A percentile compares a stretch with the other conserved stretches of the same genome.
phyloP scores from a whole-genome alignment of 129 eudicot species.

The Flaveria ramosissima region DNA sequence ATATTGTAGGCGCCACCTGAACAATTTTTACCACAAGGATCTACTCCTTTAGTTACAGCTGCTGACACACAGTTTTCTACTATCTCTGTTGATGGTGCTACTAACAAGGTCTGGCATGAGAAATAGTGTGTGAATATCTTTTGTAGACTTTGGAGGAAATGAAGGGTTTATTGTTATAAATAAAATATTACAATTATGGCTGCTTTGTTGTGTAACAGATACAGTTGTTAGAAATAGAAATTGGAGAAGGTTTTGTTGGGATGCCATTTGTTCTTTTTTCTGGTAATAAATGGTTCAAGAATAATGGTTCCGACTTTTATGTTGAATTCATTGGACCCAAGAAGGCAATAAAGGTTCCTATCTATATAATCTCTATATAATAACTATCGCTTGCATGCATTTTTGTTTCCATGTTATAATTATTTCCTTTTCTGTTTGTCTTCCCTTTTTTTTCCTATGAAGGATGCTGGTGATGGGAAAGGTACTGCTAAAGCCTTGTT shows the following conservation, averaged over 20 bases:
- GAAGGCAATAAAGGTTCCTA: conserved; percentile 55
- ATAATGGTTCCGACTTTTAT: conserved; percentile 83
- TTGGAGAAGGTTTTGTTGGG: conserved; percentile 75
- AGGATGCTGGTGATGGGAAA: conserved; percentile 75
- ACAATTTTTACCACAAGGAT: conserved; percentile 63
- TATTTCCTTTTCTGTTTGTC: background rate
- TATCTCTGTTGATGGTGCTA: conserved; percentile 45
- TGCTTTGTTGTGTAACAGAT: conserved; percentile 45
- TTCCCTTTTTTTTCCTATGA: conserved; percentile 7
- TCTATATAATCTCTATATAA: background rate
- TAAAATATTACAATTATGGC: conserved; percentile 9
- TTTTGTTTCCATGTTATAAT: conserved; percentile 8
- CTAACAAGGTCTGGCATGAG: conserved; percentile 50
- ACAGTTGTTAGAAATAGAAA: conserved; percentile 58
- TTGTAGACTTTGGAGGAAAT: conserved; percentile 8
- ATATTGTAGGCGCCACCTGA: conserved; percentile 73
- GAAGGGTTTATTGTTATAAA: background rate
- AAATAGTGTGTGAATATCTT: background rate
- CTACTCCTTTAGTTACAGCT: conserved; percentile 51
- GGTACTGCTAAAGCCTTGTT: conserved; percentile 77
- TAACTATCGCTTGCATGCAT: conserved; percentile 17
- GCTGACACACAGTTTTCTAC: conserved; percentile 67
- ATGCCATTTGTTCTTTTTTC: conserved; percentile 95
- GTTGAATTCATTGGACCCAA: conserved; percentile 52
- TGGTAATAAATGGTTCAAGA: conserved; percentile 75